Percentiles rank a stretch among this genome's conserved stretches.
These are phyloP conservation scores for Brassica balearica DNA, from an alignment of 441 rosid species.

Conservation along the genomic window DNA sequence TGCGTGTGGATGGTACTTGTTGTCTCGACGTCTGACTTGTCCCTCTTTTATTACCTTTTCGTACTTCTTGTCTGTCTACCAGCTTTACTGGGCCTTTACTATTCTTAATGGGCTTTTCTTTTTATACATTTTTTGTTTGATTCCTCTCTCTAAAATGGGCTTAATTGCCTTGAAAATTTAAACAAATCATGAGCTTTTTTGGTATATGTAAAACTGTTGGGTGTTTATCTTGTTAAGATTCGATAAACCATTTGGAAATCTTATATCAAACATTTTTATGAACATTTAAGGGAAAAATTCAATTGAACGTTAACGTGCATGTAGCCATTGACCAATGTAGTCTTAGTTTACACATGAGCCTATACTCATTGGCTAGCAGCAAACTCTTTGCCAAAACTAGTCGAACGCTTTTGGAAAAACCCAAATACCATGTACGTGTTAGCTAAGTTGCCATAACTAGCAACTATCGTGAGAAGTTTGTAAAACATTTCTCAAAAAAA, in stretches of 20 bases:
- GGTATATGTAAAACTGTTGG: too few species aligned
- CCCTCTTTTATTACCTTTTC: not conserved
- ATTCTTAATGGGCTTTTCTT: not conserved
- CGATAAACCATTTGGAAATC: too few species aligned
- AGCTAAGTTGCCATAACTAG: too few species aligned
- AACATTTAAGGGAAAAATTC: not conserved
- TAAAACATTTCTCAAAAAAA: too few species aligned
- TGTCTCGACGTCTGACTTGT: slow-evolving; percentile 16
- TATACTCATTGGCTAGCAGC: too few species aligned
- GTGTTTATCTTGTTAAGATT: too few species aligned
- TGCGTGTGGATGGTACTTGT: slow-evolving; percentile 26
- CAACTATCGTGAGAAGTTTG: too few species aligned
- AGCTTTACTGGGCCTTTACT: slow-evolving; percentile 12
- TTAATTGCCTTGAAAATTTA: not conserved
- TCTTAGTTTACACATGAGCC: too few species aligned
- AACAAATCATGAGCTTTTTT: not conserved
- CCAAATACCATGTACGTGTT: too few species aligned
- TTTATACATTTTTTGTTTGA: not conserved
- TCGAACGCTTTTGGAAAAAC: too few species aligned
- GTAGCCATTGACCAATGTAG: not conserved
- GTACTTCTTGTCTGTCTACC: not conserved
- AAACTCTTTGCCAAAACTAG: too few species aligned
- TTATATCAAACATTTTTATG: too few species aligned
- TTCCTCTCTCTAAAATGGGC: not conserved
- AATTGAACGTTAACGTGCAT: not conserved